Percentiles rank a stretch among this genome's conserved stretches.
These are phyloP conservation scores for Leptographium galeiforme DNA, from an alignment of 2,329 filamentous ascomycete species.

Conservation along the genomic window DNA sequence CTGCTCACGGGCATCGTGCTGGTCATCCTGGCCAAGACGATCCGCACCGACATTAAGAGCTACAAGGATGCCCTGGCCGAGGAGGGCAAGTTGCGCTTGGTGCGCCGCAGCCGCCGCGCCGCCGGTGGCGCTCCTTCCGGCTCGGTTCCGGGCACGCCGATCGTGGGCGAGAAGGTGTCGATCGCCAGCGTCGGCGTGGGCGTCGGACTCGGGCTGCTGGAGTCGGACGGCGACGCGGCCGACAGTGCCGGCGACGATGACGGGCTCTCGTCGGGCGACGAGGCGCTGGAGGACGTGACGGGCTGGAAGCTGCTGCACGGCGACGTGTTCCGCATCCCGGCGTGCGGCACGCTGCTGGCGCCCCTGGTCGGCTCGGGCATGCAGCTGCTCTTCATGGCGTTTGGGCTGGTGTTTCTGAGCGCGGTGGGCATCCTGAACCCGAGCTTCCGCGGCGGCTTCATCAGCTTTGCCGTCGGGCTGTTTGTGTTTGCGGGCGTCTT, in stretches of 20 bases:
- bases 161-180: constrained; percentile 35
- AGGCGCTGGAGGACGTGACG: constrained; percentile 63
- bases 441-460: constrained; percentile 78
- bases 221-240: constrained; percentile 24
- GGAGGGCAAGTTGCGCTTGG: constrained; percentile 47
- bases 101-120: constrained; percentile 26
- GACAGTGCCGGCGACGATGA: constrained; percentile 31
- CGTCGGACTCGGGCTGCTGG: constrained; percentile 31
- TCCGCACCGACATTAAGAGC: constrained; percentile 64
- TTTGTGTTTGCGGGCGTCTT: constrained; percentile 75
- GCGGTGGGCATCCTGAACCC: constrained; percentile 71
- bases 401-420: constrained; percentile 58
- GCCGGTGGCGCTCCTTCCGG: constrained; percentile 15
- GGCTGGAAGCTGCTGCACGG: constrained; percentile 82
- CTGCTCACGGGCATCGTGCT: constrained; percentile 66
- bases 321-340: constrained; percentile 72
- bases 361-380: constrained; percentile 75
- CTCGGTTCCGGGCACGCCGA: constrained; percentile 18
- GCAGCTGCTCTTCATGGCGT: constrained; percentile 72
- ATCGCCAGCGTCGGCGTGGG: constrained; percentile 12
- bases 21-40: constrained; percentile 67
- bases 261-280: constrained; percentile 49
- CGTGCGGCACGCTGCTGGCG: constrained; percentile 58
- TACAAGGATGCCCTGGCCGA: constrained; percentile 54
- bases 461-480: constrained; percentile 69